These are phyloP conservation scores for Trichoderma sp. DNA, from an alignment of 2,329 filamentous ascomycete species.

Conservation along the genomic window DNA sequence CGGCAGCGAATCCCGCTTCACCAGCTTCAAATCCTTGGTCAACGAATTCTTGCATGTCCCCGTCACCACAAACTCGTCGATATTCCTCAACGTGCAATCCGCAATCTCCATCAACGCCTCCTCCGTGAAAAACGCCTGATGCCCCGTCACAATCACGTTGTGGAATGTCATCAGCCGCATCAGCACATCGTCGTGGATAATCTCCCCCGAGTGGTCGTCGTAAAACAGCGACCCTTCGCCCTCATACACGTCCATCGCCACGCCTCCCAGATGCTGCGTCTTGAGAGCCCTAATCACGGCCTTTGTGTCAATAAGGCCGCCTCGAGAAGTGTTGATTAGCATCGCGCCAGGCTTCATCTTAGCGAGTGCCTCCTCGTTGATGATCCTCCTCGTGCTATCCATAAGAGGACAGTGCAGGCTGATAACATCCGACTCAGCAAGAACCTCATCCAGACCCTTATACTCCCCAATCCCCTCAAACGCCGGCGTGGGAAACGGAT, in stretches of 20 bases:
- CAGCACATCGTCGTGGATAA: slow-evolving; percentile 64
- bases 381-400: slow-evolving; percentile 56
- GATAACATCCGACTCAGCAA: slow-evolving; percentile 57
- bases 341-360: slow-evolving; percentile 58
- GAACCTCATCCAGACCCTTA: slow-evolving; percentile 50
- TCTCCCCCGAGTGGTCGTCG: slow-evolving; percentile 60
- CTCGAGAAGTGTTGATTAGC: slow-evolving; percentile 66
- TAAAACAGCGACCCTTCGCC: slow-evolving; percentile 63
- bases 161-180: slow-evolving; percentile 66
- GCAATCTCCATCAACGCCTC: slow-evolving; percentile 64
- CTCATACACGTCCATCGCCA: slow-evolving; percentile 68
- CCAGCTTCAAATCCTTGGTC: slow-evolving; percentile 26
- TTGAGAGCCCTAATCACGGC: slow-evolving; percentile 61
- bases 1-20: slow-evolving; percentile 18
- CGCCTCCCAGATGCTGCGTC: slow-evolving; percentile 54
- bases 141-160: slow-evolving; percentile 64
- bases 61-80: slow-evolving; percentile 41
- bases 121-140: slow-evolving; percentile 67
- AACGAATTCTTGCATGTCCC: slow-evolving; percentile 37
- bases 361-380: slow-evolving; percentile 51
- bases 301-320: slow-evolving; percentile 58
- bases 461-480: slow-evolving; percentile 52
- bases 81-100: slow-evolving; percentile 55
- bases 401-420: slow-evolving; percentile 65
- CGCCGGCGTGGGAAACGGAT: slow-evolving; percentile 51